phyloP scores from a whole-genome alignment of 192 early-diverging fungal species.

The Linnemannia schmuckeri region DNA sequence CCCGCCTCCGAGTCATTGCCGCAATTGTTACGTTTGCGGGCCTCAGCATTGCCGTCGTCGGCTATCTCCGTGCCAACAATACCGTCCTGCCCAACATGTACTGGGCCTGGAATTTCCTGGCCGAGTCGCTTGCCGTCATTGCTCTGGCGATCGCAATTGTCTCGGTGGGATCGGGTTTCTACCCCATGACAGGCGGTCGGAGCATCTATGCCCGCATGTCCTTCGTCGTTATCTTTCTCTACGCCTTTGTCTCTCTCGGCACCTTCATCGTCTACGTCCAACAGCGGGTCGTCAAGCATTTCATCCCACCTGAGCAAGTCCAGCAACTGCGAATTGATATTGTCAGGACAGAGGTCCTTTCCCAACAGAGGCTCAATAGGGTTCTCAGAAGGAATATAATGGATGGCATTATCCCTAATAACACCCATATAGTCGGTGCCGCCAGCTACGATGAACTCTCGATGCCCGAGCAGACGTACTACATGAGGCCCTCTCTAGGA shows the following conservation, averaged over 20 bases:
- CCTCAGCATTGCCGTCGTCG: constrained; percentile 32
- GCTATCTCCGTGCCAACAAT: constrained; percentile 13
- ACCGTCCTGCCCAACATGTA: constrained; percentile 14
- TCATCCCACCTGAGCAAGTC: constrained; percentile 3
- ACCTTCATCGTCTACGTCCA: constrained; percentile 20
- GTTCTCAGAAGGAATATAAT: neutral
- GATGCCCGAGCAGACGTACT: constrained; percentile 13
- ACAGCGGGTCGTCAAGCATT: constrained; percentile 3
- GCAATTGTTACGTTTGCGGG: constrained; percentile 21
- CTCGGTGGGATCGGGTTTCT: constrained; percentile 39
- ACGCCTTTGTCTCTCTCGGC: neutral
- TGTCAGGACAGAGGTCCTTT: neutral
- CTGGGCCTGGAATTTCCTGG: constrained; percentile 45
- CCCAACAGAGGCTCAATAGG: neutral
- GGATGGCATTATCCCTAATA: neutral
- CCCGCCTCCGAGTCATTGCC: constrained; percentile 32
- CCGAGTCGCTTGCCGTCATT: constrained; percentile 20
- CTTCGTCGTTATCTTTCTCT: constrained; percentile 16
- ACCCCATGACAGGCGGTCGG: constrained; percentile 22
- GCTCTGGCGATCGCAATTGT: constrained; percentile 25
- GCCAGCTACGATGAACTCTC: too few relatives aligned
- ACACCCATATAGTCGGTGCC: neutral
- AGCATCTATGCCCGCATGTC: constrained; percentile 17
- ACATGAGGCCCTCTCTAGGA: neutral
- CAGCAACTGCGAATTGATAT: constrained; percentile 13